Percentiles rank a stretch among this genome's conserved stretches.
Conservation (phyloP, 345 rosid genomes). For the Hypericum androsaemum region DNA sequence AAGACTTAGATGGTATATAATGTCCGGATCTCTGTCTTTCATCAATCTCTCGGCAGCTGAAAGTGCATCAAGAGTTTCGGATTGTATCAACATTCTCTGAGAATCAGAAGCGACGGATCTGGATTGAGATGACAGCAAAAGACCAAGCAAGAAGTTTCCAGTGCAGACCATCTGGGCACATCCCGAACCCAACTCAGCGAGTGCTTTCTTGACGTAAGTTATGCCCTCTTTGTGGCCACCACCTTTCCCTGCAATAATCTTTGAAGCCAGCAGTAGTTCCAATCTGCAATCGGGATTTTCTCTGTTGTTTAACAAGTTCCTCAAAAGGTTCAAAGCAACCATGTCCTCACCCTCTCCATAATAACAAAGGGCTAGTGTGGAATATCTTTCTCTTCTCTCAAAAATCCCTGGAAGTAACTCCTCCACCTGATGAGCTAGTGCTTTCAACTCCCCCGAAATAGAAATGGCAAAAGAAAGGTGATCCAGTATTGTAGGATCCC, state of each 20-base stretch:
- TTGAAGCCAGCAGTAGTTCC: conserved; percentile 4
- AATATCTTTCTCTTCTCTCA: conserved; percentile 4
- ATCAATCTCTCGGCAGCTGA: conserved; percentile 1
- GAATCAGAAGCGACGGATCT: conserved; percentile 7
- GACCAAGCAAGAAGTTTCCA: conserved; percentile 3
- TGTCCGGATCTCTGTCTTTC: conserved; percentile 5
- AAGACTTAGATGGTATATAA: neutral
- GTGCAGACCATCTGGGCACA: neutral
- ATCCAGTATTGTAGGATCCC: conserved; percentile 7
- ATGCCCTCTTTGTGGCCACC: neutral
- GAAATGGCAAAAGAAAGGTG: conserved; percentile 8
- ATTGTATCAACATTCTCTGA: conserved; percentile 1
- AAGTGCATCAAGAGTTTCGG: conserved; percentile 1
- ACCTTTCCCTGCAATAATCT: conserved; percentile 1
- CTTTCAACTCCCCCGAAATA: conserved; percentile 4
- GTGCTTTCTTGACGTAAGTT: neutral
- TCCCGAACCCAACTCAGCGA: neutral
- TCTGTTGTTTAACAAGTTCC: conserved; percentile 1
- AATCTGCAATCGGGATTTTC: neutral
- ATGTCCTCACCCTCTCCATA: conserved; percentile 5
- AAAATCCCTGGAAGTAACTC: conserved; percentile 3
- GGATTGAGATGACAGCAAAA: conserved; percentile 6
- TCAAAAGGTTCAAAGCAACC: conserved; percentile 8
- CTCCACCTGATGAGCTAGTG: conserved; percentile 4
- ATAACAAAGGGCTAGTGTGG: conserved; percentile 6